A percentile compares a stretch with the other conserved stretches of the same genome.
Conservation (phyloP, 1,284 basidiomycete species). For the Ganoderma lucidum region DNA sequence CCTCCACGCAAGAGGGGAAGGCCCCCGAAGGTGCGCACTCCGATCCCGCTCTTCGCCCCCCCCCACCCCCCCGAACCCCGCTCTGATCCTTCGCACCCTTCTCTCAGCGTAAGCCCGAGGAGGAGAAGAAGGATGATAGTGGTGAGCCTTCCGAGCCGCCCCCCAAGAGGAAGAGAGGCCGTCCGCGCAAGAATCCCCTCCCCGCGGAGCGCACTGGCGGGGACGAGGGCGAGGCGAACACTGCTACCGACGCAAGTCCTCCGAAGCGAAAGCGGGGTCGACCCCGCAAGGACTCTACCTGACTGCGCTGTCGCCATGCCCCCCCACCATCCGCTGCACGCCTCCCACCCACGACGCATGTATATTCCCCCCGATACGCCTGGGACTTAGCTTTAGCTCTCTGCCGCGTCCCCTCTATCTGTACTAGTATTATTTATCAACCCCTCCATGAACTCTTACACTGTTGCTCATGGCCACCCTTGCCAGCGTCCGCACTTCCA, state of each 20-base stretch:
- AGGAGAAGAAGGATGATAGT: slow-evolving; percentile 45
- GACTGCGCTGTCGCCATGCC: slow-evolving; percentile 16
- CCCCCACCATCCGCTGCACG: background rate
- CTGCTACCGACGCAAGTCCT: slow-evolving; percentile 35
- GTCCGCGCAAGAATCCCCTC: slow-evolving; percentile 75
- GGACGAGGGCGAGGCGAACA: slow-evolving; percentile 43
- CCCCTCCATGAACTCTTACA: slow-evolving; percentile 27
- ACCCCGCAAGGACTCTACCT: slow-evolving; percentile 63
- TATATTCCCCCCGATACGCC: slow-evolving; percentile 4
- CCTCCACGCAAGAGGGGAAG: slow-evolving; percentile 66
- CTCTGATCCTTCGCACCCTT: slow-evolving; percentile 27
- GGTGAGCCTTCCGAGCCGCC: slow-evolving; percentile 49
- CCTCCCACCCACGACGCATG: background rate
- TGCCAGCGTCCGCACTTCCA: slow-evolving; percentile 9
- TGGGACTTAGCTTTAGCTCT: background rate
- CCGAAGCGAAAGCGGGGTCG: slow-evolving; percentile 76
- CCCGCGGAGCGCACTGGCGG: slow-evolving; percentile 47
- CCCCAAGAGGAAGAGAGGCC: slow-evolving; percentile 72
- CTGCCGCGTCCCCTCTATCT: slow-evolving; percentile 2
- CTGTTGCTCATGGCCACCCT: slow-evolving; percentile 27
- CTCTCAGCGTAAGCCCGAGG: slow-evolving; percentile 61
- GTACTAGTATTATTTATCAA: slow-evolving; percentile 32
- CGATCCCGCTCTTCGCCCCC: slow-evolving; percentile 7
- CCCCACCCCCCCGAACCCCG: slow-evolving; percentile 5
- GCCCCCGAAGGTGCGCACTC: slow-evolving; percentile 74